Conservation (phyloP, 2,329 filamentous ascomycete genomes). For the Ramichloridium luteum region DNA sequence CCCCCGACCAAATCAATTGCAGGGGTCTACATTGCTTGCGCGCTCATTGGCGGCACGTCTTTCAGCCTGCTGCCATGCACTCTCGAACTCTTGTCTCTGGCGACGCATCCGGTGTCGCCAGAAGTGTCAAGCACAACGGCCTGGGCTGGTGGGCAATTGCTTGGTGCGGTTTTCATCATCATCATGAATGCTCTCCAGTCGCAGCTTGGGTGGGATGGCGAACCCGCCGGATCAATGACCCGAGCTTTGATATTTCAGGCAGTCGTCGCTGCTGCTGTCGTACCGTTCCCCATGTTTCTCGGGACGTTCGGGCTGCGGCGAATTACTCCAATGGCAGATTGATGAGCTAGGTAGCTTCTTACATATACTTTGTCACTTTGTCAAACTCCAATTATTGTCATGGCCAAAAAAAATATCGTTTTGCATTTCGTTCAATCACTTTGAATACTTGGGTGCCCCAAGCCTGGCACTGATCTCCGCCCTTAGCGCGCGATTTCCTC, state of each 20-base stretch:
- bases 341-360: too few species aligned
- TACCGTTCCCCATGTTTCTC: constrained; percentile 35
- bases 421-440: too few species aligned
- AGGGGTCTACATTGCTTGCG: constrained; percentile 63
- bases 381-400: too few species aligned
- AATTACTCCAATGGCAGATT: too few species aligned
- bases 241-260: constrained; percentile 67
- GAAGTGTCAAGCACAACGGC: constrained; percentile 73
- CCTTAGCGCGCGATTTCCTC: too few species aligned
- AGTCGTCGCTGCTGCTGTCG: constrained; percentile 50
- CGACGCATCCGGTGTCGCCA: constrained; percentile 75
- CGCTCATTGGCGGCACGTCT: constrained; percentile 63
- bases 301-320: too few species aligned
- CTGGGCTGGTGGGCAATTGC: constrained; percentile 76
- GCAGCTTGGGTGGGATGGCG: constrained; percentile 16
- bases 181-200: constrained; percentile 63
- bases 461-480: too few species aligned
- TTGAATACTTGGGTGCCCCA: too few species aligned
- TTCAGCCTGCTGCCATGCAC: constrained; percentile 75
- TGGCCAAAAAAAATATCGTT: too few species aligned
- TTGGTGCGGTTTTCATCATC: constrained; percentile 76
- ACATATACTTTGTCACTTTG: too few species aligned
- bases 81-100: constrained; percentile 75
- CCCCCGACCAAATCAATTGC: constrained; percentile 48
- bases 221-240: constrained; percentile 51